These are phyloP conservation scores for Suhomyces coccinellae DNA, from an alignment of 1,139 yeast genomes.

Conservation along the genomic window DNA sequence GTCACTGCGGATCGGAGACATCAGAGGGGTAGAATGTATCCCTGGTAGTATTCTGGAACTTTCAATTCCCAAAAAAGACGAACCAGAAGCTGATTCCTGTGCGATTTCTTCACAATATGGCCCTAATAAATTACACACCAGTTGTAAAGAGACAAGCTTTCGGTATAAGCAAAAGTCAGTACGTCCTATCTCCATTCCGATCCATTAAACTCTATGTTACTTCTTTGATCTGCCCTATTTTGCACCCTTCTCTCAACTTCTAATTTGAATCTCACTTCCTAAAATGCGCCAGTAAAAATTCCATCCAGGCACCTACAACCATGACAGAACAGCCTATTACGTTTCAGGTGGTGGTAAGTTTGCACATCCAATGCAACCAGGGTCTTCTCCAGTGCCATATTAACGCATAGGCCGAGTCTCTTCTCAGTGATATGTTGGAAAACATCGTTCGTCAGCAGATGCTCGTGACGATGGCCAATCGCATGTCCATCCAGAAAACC, in stretches of 20 bases:
- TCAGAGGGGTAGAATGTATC: neutral
- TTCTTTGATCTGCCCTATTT: too few species aligned
- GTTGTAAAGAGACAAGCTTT: too few species aligned
- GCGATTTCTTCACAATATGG: too few species aligned
- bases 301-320: neutral
- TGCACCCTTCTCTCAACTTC: too few species aligned
- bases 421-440: constrained; percentile 35
- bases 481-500: constrained; percentile 24
- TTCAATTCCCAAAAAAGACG: too few species aligned
- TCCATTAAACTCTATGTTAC: too few species aligned
- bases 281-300: neutral
- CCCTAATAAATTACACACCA: too few species aligned
- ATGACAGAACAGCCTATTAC: constrained; percentile 21
- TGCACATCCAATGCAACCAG: neutral
- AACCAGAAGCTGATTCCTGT: too few species aligned
- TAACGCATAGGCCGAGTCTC: constrained; percentile 24
- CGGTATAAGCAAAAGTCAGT: too few species aligned
- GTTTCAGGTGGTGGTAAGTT: constrained; percentile 20
- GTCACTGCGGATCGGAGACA: neutral
- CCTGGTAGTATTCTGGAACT: too few species aligned
- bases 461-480: constrained; percentile 29
- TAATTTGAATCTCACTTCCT: too few species aligned
- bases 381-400: neutral
- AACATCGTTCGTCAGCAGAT: constrained; percentile 39
- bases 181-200: too few species aligned